Evolutionary conservation across 2,329 filamentous ascomycete genomes (phyloP), one percentile per base, ranked within the genome.

Genomic region (Clathrospora elynae): DNA sequence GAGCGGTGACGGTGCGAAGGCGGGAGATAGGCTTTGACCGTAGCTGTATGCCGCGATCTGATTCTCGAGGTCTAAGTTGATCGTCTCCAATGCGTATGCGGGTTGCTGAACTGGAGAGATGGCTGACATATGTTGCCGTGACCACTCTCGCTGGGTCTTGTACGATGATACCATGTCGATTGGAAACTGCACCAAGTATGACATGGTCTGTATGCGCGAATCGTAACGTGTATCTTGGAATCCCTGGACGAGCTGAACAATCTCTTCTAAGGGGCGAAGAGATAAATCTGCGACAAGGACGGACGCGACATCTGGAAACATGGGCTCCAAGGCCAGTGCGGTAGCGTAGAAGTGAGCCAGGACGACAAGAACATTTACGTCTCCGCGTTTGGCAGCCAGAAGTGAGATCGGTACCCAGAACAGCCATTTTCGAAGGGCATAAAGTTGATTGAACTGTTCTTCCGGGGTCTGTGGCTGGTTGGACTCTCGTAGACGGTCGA

Each of bases 321-420:
- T 80, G 11, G 90, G 88, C 72, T 96, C 91, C 72, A 97, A 82
- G 25, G 90, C 83, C 46, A 97, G 78, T 3, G 90, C 90, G 12
- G 90, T 84, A 0, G 89, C 91, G 73, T 96, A 97, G 69, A 96
- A 90, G 66, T 97, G 88, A 8, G 90, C 88, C 40, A 97, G 84
- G 50, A 95, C 85, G 37, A 95, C 78, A 55, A 96, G 78, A 1
- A 90, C 86, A 46, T 83, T 88, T 16, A 88, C 81, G 54, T 92
- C 90, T 23, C 83, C 82, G 35, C 86, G 83, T 32, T 85, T 87
- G 53, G 85, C 83, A 66, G 92, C 86, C 17, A 96, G 79, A 59
- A 91, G 86, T 55, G 85, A 84, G 22, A 96, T 85, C 1, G 93
- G 93, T 41, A 96, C 83, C 90, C 92, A 97, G 73, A 97, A 96